phyloP scores from a whole-genome alignment of 371 early-diverging fungal species.

The Dinochytrium kinnereticum region DNA sequence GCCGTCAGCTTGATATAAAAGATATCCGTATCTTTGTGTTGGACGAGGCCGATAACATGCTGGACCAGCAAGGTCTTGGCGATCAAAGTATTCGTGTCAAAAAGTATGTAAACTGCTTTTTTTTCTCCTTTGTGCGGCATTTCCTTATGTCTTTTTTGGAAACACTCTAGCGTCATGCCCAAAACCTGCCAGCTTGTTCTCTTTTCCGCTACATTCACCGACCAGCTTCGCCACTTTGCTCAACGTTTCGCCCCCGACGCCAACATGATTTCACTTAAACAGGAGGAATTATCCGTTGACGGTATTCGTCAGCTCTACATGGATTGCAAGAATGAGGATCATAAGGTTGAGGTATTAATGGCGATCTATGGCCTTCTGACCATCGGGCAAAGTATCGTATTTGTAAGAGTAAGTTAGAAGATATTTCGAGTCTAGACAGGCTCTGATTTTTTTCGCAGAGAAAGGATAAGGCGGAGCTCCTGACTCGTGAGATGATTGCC shows the following conservation, averaged over 20 bases:
- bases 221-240: conserved; percentile 79
- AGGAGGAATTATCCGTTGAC: conserved; percentile 92
- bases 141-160: conserved; percentile 37
- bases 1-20: conserved; percentile 61
- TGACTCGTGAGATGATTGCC: conserved; percentile 74
- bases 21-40: conserved; percentile 80
- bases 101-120: conserved; percentile 52
- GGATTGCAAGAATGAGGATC: conserved; percentile 80
- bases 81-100: conserved; percentile 81
- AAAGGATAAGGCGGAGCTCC: conserved; percentile 82
- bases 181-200: conserved; percentile 80
- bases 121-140: not conserved
- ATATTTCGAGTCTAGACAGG: not conserved
- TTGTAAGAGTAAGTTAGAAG: conserved; percentile 70
- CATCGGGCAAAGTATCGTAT: conserved; percentile 97
- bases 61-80: conserved; percentile 85
- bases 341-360: conserved; percentile 83
- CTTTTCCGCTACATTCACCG: conserved; percentile 97
- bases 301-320: conserved; percentile 97
- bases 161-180: conserved; percentile 61
- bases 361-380: conserved; percentile 90
- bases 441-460: conserved; percentile 45
- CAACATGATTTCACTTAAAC: conserved; percentile 82
- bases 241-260: conserved; percentile 79
- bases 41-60: conserved; percentile 96